Conservation (phyloP, 176 grass and related monocot species). For the Oryza punctata region DNA sequence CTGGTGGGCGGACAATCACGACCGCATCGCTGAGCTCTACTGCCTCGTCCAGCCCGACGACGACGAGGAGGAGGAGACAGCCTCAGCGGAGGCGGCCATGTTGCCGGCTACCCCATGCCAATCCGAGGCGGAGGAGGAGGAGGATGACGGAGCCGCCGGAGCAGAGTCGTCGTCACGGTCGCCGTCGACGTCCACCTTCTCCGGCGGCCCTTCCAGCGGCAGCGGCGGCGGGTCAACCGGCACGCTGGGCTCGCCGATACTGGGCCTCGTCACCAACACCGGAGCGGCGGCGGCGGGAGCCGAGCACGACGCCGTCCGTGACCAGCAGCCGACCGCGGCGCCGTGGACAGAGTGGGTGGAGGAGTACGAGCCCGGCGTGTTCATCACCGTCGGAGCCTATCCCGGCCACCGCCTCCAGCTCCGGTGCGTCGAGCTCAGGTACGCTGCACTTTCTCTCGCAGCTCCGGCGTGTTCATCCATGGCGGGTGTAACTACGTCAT, state of each 20-base stretch:
- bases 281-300: neutral
- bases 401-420: constrained; percentile 14
- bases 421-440: constrained; percentile 35
- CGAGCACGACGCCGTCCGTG: neutral
- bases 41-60: constrained; percentile 45
- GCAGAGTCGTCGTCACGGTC: neutral
- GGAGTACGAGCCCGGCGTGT: constrained; percentile 30
- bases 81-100: neutral
- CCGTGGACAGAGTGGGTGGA: constrained; percentile 27
- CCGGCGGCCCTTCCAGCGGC: constrained; percentile 40
- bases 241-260: constrained; percentile 47
- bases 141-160: neutral
- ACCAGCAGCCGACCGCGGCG: neutral
- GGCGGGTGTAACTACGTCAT: neutral
- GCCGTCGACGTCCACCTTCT: constrained; percentile 27
- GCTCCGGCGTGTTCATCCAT: neutral
- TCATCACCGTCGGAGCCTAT: constrained; percentile 22
- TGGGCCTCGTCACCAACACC: constrained; percentile 36
- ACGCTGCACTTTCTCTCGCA: neutral
- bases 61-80: constrained; percentile 14
- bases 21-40: constrained; percentile 66
- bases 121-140: constrained; percentile 52
- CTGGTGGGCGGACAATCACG: constrained; percentile 65
- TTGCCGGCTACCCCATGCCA: constrained; percentile 50
- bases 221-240: constrained; percentile 35